Percentiles rank a stretch among this genome's conserved stretches.
Evolutionary conservation across 495 filamentous ascomycete genomes (phyloP).

Genomic region (Penicillium silybi): DNA sequence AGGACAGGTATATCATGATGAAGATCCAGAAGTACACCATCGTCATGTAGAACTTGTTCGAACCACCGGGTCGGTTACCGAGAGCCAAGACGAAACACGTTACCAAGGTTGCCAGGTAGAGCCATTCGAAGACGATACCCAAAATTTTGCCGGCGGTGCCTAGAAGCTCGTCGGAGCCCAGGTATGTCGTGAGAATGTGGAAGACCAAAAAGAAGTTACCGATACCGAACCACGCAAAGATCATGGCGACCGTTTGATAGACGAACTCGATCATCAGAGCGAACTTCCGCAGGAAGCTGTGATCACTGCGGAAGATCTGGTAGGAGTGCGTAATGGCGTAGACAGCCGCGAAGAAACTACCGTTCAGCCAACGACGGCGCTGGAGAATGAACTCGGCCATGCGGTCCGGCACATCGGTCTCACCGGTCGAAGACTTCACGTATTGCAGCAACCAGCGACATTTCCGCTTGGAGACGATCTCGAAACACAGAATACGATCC

Average conservation of each 20-base stretch:
- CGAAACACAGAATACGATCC: slow-evolving; percentile 98
- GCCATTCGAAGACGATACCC: slow-evolving; percentile 90
- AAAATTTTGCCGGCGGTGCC: slow-evolving; percentile 73
- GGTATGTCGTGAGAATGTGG: slow-evolving; percentile 87
- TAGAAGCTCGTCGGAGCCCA: slow-evolving; percentile 63
- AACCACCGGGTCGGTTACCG: slow-evolving; percentile 94
- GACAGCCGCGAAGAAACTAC: slow-evolving; percentile 95
- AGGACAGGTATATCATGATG: slow-evolving; percentile 93
- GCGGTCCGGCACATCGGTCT: slow-evolving; percentile 95
- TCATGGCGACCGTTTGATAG: slow-evolving; percentile 92
- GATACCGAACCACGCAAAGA: slow-evolving; percentile 99
- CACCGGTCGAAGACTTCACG: slow-evolving; percentile 92
- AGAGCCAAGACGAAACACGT: slow-evolving; percentile 94
- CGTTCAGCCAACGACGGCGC: slow-evolving; percentile 96
- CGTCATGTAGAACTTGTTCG: slow-evolving; percentile 88
- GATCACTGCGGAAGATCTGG: slow-evolving; percentile 87
- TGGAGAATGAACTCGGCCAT: slow-evolving; percentile 96
- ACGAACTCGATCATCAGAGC: slow-evolving; percentile 88
- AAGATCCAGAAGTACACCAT: slow-evolving; percentile 97
- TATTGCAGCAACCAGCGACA: slow-evolving; percentile 97
- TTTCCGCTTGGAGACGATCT: slow-evolving; percentile 95
- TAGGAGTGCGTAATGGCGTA: slow-evolving; percentile 94
- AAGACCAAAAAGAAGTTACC: slow-evolving; percentile 99
- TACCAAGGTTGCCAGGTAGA: slow-evolving; percentile 86
- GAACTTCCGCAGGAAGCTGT: slow-evolving; percentile 81